Evolutionary conservation across 352 stramenopile genomes (phyloP), one percentile per base, ranked within the genome.

Genomic region (Bremia lactucae): DNA sequence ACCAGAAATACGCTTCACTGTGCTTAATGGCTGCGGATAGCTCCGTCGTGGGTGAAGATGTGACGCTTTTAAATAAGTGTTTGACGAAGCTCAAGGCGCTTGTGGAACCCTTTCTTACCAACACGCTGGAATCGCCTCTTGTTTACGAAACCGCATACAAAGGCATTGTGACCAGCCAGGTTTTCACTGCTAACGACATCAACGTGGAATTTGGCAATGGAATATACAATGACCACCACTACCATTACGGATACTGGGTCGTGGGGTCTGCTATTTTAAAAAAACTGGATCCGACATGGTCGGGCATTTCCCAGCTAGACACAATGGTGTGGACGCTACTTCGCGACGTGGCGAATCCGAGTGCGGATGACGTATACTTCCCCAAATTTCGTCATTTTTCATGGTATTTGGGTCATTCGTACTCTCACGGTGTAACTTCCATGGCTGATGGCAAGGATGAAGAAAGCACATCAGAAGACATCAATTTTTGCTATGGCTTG

Each of bases 171-270:
- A 74, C 49, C 15, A 59, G 41, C 9, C 41, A 61, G 28, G 53
- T 47, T 6, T 76, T 88, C 33, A 67, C 44, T 0, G 60, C 46
- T 6, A 68, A 63, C 0, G 54, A 85, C 19, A 38, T 68, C 16
- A 68, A 82, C 26, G 68, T 61, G 1, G 72, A 88, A 45, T 88
- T 84, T 34, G 76, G 76, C 21, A 86, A 83, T 54, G 51, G 46
- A 4, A 62, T 85, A 34, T 88, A 88, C 66, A 88, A 88, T 53
- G 76, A 88, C 42, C 72, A 88, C 48, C 70, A 88, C 44, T 88
- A 84, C 43, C 76, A 88, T 49, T 86, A 80, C 49, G 72, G 72
- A 3, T 88, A 86, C 59, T 88, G 71, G 68, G 55, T 88, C 20
- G 55, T 55, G 2, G 65, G 58, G 3, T 74, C 71, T 0, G 70